Percentiles rank a stretch among this genome's conserved stretches.
Conservation (phyloP, 768 basidiomycete species). For the Agaricus bisporus region DNA sequence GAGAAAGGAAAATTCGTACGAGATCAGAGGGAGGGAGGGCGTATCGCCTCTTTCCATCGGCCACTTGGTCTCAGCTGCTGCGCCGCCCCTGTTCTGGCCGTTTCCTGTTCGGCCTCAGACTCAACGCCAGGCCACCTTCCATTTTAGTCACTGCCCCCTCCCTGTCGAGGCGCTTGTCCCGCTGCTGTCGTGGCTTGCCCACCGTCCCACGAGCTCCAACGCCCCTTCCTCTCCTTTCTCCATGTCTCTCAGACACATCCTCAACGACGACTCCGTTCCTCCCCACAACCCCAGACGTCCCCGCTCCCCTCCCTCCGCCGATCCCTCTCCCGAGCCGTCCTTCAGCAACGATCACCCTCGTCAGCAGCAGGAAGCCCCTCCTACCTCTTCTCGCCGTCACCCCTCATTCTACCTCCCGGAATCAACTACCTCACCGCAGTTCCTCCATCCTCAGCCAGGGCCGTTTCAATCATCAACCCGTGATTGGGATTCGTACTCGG, state of each 20-base stretch:
- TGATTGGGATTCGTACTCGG: constrained; percentile 11
- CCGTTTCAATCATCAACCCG: constrained; percentile 8
- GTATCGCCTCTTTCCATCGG: constrained; percentile 4
- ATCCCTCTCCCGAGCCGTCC: constrained; percentile 15
- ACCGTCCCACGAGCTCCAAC: constrained; percentile 30
- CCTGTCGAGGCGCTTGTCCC: constrained; percentile 13
- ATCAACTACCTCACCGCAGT: neutral
- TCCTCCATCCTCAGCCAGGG: constrained; percentile 8
- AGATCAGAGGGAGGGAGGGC: constrained; percentile 1
- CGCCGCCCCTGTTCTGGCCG: neutral
- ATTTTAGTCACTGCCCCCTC: constrained; percentile 9
- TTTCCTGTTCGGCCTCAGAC: neutral
- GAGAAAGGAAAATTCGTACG: constrained; percentile 3
- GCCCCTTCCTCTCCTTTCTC: constrained; percentile 13
- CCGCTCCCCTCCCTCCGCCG: constrained; percentile 22
- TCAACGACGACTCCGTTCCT: constrained; percentile 63
- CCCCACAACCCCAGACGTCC: constrained; percentile 23
- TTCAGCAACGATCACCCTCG: constrained; percentile 15
- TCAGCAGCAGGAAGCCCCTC: constrained; percentile 10
- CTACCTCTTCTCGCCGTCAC: constrained; percentile 16
- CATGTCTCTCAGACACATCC: constrained; percentile 78
- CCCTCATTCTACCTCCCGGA: constrained; percentile 12
- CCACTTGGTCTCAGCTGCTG: neutral
- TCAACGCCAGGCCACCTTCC: constrained; percentile 11
- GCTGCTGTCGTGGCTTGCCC: constrained; percentile 20